Evolutionary conservation across 169 alveolate genomes (phyloP), one percentile per base, ranked within the genome.

Genomic region (Cryptosporidium ryanae): DNA sequence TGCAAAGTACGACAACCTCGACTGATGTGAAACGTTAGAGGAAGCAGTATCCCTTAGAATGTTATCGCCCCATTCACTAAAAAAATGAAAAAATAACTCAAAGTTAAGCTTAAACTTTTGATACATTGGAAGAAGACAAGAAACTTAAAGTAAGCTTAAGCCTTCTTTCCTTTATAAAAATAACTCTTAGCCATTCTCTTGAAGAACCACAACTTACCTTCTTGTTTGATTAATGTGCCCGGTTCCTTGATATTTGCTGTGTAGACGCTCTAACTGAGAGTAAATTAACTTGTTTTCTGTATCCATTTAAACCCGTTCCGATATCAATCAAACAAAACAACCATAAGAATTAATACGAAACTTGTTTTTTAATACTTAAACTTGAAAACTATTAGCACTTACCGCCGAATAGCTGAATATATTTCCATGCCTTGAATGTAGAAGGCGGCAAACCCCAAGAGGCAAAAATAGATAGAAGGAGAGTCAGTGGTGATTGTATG

Each of bases 191-290:
- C n/a, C n/a, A n/a, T n/a, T n/a, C n/a, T n/a, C n/a, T n/a, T n/a
- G n/a, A 38, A 38, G 46, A 38, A 38, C 8, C 46, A 38, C 8
- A 76, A 82, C 93, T 50, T 92, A 94, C 99, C 98, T 94, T 90
- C 96, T 95, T 52, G 96, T 94, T 44, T 96, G 94, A 82, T 96
- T 95, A 10, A 96, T 94, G 82, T 96, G 94, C 10, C 99, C 99
- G n/a, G 99, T 95, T 43, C 99, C 99, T 67, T 94, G 96, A 91
- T 97, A 97, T 91, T 96, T 97, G 87, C 97, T 94, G 87, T 97
- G 98, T 87, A 97, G 84, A 46, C 95, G 98, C 94, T 97, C 99
- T 66, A 97, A 92, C 90, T 97, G 98, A 1, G 95, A 96, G 82
- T 96, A 96, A 67, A 95, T 95, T 71, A 94, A 95, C 46, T 96